Evolutionary conservation across 345 rosid species (phyloP).

Genomic region (Populus euphratica): DNA sequence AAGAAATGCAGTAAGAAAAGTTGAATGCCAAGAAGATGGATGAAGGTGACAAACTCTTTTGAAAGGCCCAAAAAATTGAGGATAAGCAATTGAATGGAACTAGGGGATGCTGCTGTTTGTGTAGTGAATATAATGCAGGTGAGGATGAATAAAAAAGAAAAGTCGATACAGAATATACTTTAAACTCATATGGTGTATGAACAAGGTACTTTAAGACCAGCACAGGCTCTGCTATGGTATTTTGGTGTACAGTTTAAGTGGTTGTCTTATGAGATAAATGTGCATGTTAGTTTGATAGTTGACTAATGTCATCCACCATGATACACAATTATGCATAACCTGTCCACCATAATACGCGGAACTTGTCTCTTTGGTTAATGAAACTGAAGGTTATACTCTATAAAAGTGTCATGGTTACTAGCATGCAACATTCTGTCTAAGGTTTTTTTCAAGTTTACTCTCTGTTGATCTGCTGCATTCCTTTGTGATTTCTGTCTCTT

Average conservation of each 20-base stretch:
- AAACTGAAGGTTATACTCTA: not conserved
- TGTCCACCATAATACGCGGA: not conserved
- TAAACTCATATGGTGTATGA: not conserved
- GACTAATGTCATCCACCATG: not conserved
- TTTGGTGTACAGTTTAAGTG: not conserved
- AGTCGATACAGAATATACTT: not conserved
- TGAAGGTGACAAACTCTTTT: not conserved
- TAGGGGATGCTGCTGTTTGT: not conserved
- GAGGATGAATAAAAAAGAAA: not conserved
- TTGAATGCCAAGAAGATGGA: not conserved
- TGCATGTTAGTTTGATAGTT: not conserved
- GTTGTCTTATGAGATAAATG: not conserved
- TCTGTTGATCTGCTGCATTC: not conserved
- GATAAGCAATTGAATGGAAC: not conserved
- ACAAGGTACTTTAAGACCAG: not conserved
- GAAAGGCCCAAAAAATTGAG: not conserved
- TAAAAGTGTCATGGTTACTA: not conserved
- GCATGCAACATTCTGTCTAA: not conserved
- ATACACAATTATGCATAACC: not conserved
- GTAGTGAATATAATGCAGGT: not conserved
- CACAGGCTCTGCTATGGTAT: not conserved
- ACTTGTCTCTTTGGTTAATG: not conserved
- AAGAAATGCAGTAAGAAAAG: not conserved
- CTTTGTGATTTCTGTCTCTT: conserved; percentile 10
- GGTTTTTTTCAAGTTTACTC: not conserved